phyloP scores from a whole-genome alignment of 1,284 basidiomycete genomes.

The Boletellus deceptivus region DNA sequence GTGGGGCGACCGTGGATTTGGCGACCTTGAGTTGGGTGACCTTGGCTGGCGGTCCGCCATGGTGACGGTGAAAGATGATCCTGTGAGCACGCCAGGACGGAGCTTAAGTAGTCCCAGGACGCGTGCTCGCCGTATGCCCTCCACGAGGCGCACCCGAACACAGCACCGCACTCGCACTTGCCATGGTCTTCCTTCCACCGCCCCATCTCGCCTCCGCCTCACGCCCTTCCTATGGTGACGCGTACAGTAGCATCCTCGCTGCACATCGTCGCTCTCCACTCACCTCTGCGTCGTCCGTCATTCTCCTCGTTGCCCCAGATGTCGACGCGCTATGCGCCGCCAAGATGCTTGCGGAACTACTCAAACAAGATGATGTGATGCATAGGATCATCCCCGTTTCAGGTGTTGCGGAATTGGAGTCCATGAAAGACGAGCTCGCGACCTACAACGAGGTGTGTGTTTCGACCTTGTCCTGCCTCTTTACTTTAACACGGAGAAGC shows the following conservation, averaged over 20 bases:
- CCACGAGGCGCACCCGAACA: constrained; percentile 26
- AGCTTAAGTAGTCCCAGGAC: constrained; percentile 30
- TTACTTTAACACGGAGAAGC: constrained; percentile 43
- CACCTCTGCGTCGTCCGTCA: constrained; percentile 76
- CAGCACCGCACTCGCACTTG: constrained; percentile 1
- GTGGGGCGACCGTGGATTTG: constrained; percentile 36
- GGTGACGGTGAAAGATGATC: constrained; percentile 20
- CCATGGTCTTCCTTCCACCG: constrained; percentile 70
- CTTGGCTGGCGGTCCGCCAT: constrained; percentile 38
- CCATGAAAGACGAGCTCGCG: constrained; percentile 65
- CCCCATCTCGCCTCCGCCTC: constrained; percentile 59
- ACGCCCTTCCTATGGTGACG: constrained; percentile 71
- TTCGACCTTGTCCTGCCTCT: background rate
- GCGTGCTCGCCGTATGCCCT: constrained; percentile 30
- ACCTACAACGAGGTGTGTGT: constrained; percentile 67
- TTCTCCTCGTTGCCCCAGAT: constrained; percentile 85
- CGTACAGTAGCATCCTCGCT: constrained; percentile 75
- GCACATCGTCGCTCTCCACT: constrained; percentile 72
- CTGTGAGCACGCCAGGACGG: constrained; percentile 3
- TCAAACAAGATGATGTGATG: constrained; percentile 92
- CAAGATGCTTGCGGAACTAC: constrained; percentile 84
- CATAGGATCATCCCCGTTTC: constrained; percentile 92
- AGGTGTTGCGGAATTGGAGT: constrained; percentile 75
- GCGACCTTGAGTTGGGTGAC: constrained; percentile 33
- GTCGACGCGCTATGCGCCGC: constrained; percentile 90